Percentiles rank a stretch among this genome's conserved stretches.
Evolutionary conservation across 495 filamentous ascomycete species (phyloP).

Genomic region (Hypoxylon intermedium): DNA sequence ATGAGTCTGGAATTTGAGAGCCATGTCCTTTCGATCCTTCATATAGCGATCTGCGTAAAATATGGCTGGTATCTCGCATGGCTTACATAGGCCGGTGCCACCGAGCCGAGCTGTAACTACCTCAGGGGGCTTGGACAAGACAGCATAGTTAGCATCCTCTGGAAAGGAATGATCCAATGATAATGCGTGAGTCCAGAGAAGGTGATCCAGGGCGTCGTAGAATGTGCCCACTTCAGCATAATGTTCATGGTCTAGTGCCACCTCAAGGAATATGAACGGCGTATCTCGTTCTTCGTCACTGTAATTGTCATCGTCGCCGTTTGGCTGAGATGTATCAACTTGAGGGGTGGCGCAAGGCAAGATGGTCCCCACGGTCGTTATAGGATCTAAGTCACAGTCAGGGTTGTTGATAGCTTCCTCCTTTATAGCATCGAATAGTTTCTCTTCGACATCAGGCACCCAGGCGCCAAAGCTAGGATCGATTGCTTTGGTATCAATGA

Average conservation of each 20-base stretch:
- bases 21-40: slow-evolving; percentile 59
- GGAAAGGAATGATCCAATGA: slow-evolving; percentile 43
- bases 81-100: slow-evolving; percentile 50
- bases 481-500: slow-evolving; percentile 39
- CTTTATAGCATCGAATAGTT: slow-evolving; percentile 39
- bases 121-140: slow-evolving; percentile 65
- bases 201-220: slow-evolving; percentile 75
- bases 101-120: slow-evolving; percentile 69
- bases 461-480: slow-evolving; percentile 35
- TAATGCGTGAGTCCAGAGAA: slow-evolving; percentile 63
- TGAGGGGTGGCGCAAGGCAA: slow-evolving; percentile 20
- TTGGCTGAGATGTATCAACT: slow-evolving; percentile 23
- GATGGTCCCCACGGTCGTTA: slow-evolving; percentile 39
- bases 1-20: slow-evolving; percentile 51
- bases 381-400: slow-evolving; percentile 33
- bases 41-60: slow-evolving; percentile 85
- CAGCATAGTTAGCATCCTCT: slow-evolving; percentile 55
- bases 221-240: slow-evolving; percentile 56
- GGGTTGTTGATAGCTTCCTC: slow-evolving; percentile 23
- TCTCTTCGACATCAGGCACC: slow-evolving; percentile 38
- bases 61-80: slow-evolving; percentile 70
- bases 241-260: slow-evolving; percentile 37
- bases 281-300: slow-evolving; percentile 49
- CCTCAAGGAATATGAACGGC: slow-evolving; percentile 50
- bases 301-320: slow-evolving; percentile 36